Evolutionary conservation across 768 basidiomycete genomes (phyloP), one percentile per base, ranked within the genome.

Genomic region (Leccinum truebloodii): DNA sequence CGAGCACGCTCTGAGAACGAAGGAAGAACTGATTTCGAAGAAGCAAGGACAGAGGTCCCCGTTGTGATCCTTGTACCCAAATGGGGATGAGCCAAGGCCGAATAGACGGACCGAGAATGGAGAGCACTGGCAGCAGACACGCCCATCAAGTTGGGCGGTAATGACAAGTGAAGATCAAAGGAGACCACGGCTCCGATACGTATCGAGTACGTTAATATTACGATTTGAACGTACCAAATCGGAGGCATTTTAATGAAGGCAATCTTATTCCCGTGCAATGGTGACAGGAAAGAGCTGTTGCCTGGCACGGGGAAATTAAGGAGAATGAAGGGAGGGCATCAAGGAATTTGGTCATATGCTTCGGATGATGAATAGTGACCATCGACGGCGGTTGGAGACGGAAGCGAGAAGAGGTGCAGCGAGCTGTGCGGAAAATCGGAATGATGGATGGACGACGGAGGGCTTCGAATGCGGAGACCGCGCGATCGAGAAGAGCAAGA

Each of bases 171-270:
- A 64, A 69, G 37, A 68, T 63, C 64, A 67, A 66, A 66, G 48
- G 61, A 30, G 9, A 20, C 59, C 20, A 70, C 67, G 67, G 67
- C 65, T 60, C 67, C 67, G 67, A 67, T 58, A 64, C 60, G 68
- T 67, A 59, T 69, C 6, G 59, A 64, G 67, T 69, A 69, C 67
- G 68, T 69, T 64, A 69, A 69, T 63, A 63, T 69, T 57, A 59
- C 53, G 51, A 61, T 32, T 32, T 55, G 61, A n/a, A 44, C 41
- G 37, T 35, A 57, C 54, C 60, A 66, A 66, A 67, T 67, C 67
- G 59, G n/a, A 34, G 62, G 55, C 54, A 66, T 35, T 48, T 59
- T 69, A 30, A 63, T 64, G 59, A 59, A 66, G 59, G 64, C 16
- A 68, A 69, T 60, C 65, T 67, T 59, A 69, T 69, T 68, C 65